Evolutionary conservation across 495 filamentous ascomycete species (phyloP), one percentile per base, ranked within the genome.

Genomic region (Penicillium daleae): DNA sequence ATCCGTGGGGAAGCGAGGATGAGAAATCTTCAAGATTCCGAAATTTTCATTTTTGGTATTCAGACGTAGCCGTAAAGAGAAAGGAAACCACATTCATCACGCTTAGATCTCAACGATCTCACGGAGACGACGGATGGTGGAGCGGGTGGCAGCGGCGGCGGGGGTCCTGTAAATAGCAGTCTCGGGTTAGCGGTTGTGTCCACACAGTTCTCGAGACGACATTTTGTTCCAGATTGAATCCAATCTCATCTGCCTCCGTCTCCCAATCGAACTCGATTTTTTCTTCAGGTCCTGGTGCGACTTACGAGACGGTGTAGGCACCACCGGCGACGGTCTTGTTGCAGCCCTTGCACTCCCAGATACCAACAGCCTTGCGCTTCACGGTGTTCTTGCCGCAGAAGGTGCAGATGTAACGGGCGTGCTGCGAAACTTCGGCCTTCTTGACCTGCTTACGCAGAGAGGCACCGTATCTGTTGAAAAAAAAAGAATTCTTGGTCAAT

Each of bases 361-460:
- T 98, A 72, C 95, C 96, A 70, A 96, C 91, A 57, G 92, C 86
- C 67, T 91, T 82, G 66, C 95, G 87, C 87, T 95, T 95, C 69
- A 99, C 95, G 63, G 89, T 90, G 81, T 85, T 89, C 87, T 97
- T 97, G 68, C 93, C 94, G 88, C 94, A 97, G 87, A 96, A 95
- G 55, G 92, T 94, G 86, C 80, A 82, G 73, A 80, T 63, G 86
- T 97, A 97, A 78, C 88, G 86, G 80, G 92, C 92, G 86, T 97
- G 94, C 80, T 98, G 94, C 59, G 90, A 88, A 75, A 97, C 89
- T 90, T 99, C 95, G 90, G 97, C 97, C 89, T 97, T 97, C 91
- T 99, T 99, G 77, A 98, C 92, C 80, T 97, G 95, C 86, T 98
- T 99, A 85, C 95, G 92, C 82, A 99, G 91, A 74, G 95, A 99